A percentile compares a stretch with the other conserved stretches of the same genome.
phyloP scores from a whole-genome alignment of 768 basidiomycete species.

The Cyclocybe cylindracea region DNA sequence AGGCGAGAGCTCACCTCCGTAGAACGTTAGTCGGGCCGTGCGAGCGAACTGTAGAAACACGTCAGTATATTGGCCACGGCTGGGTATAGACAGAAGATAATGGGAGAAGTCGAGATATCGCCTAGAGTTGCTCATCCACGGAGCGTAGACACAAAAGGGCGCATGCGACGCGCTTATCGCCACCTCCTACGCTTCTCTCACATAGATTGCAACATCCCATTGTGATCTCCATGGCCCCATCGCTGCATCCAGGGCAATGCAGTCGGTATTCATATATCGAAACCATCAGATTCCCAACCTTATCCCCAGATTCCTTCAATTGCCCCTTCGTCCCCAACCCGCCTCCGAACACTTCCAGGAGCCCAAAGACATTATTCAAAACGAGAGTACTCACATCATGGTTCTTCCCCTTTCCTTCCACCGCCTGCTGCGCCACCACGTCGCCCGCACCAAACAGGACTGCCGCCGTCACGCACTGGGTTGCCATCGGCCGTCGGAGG shows the following conservation, averaged over 20 bases:
- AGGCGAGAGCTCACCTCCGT: constrained; percentile 57
- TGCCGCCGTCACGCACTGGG: constrained; percentile 66
- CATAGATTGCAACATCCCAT: no score
- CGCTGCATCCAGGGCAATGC: no score
- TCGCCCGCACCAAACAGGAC: constrained; percentile 76
- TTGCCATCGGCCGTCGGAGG: constrained; percentile 59
- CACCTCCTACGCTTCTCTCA: no score
- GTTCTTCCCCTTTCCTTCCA: constrained; percentile 68
- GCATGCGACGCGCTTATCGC: no score
- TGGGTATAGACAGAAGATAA: background rate
- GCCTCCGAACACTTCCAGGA: background rate
- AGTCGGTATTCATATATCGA: no score
- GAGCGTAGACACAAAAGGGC: background rate
- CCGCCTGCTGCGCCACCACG: constrained; percentile 81
- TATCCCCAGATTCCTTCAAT: background rate
- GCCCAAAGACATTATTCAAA: constrained; percentile 1
- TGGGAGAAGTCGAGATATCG: background rate
- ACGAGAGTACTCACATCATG: constrained; percentile 65
- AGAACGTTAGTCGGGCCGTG: constrained; percentile 67
- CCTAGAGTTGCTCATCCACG: background rate
- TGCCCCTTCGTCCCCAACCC: background rate
- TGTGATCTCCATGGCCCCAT: no score
- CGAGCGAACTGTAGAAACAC: constrained; percentile 44
- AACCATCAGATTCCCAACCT: no score
- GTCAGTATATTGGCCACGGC: no score